phyloP scores from a whole-genome alignment of 148 eudicot genomes.

The Euryodendron excelsum region DNA sequence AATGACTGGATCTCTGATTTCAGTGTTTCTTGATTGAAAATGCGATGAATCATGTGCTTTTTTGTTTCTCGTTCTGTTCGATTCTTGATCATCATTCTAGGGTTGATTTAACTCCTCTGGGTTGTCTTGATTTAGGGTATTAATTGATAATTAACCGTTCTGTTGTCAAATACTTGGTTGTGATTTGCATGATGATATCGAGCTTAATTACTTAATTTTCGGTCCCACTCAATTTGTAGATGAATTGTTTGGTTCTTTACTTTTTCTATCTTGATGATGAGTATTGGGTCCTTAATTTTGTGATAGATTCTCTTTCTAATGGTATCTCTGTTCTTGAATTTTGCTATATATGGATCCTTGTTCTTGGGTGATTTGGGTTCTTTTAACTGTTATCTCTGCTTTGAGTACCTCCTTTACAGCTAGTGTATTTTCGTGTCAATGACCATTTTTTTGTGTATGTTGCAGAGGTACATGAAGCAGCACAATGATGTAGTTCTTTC shows the following conservation, averaged over 20 bases:
- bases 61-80: not conserved
- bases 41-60: not conserved
- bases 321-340: too few species aligned
- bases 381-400: not conserved
- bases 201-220: not conserved
- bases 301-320: too few species aligned
- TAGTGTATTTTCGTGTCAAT: not conserved
- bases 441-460: not conserved
- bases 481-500: conserved; percentile 47
- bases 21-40: not conserved
- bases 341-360: too few species aligned
- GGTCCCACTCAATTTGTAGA: not conserved
- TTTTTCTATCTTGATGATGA: not conserved
- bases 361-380: too few species aligned
- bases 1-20: not conserved
- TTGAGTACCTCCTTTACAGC: not conserved
- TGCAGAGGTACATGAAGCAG: conserved; percentile 51
- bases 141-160: not conserved
- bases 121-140: not conserved
- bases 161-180: not conserved
- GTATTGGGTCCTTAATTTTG: not conserved
- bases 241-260: not conserved
- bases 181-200: not conserved
- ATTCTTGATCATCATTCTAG: not conserved
- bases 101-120: not conserved